Conservation (phyloP, 2,329 filamentous ascomycete genomes). For the Biscogniauxia sp. region DNA sequence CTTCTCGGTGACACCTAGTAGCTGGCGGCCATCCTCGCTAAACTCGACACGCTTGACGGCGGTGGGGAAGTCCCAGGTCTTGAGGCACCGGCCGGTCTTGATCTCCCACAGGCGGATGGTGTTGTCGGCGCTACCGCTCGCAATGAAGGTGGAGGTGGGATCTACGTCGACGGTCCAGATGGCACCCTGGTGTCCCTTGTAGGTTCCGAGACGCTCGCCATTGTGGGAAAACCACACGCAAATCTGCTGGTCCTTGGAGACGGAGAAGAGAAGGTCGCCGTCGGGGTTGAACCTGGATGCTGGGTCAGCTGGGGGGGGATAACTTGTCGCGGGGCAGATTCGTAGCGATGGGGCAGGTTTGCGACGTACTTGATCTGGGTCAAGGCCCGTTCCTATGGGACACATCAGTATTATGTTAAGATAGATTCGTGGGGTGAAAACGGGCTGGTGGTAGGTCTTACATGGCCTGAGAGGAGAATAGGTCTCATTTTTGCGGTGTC, state of each 20-base stretch:
- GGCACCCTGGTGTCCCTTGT: slow-evolving; percentile 94
- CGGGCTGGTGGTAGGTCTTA: slow-evolving; percentile 30
- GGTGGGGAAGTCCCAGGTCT: slow-evolving; percentile 97
- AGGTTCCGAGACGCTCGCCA: slow-evolving; percentile 94
- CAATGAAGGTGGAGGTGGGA: slow-evolving; percentile 86
- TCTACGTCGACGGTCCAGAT: slow-evolving; percentile 99
- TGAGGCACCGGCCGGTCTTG: slow-evolving; percentile 86
- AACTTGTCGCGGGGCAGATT: slow-evolving; percentile 13
- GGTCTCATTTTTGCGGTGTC: slow-evolving; percentile 76
- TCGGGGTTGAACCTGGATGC: slow-evolving; percentile 76
- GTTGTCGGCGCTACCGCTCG: slow-evolving; percentile 96
- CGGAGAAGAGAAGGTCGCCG: slow-evolving; percentile 95
- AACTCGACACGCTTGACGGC: slow-evolving; percentile 98
- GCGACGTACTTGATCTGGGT: slow-evolving; percentile 80
- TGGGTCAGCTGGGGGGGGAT: slow-evolving; percentile 15
- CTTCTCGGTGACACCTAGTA: slow-evolving; percentile 97
- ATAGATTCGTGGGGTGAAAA: too few species aligned
- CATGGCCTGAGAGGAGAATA: slow-evolving; percentile 92
- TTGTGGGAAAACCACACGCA: slow-evolving; percentile 98
- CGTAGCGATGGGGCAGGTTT: slow-evolving; percentile 7
- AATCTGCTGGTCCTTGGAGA: slow-evolving; percentile 93
- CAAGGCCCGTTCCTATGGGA: slow-evolving; percentile 76
- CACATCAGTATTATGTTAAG: slow-evolving; percentile 14
- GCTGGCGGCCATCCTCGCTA: slow-evolving; percentile 84
- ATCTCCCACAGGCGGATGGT: slow-evolving; percentile 97